Evolutionary conservation across 495 filamentous ascomycete species (phyloP).

Genomic region (Aspergillus hancockii): DNA sequence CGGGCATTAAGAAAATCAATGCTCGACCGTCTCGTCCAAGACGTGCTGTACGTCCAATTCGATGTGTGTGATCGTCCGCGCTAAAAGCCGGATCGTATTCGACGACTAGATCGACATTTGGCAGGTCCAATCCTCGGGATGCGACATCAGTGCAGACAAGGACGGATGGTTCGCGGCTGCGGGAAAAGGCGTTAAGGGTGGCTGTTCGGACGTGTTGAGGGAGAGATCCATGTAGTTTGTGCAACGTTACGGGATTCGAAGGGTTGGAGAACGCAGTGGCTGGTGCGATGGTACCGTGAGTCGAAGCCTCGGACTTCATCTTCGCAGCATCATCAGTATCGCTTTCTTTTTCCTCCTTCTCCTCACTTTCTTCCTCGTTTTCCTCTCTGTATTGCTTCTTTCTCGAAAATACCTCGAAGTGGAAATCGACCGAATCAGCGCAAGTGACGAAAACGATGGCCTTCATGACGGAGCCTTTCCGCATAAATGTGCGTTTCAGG

Average conservation of each 20-base stretch:
- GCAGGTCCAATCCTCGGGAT: conserved; percentile 89
- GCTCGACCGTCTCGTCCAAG: conserved; percentile 88
- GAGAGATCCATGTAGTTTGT: conserved; percentile 92
- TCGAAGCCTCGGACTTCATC: conserved; percentile 27
- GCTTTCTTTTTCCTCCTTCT: conserved; percentile 25
- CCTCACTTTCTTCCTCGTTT: conserved; percentile 26
- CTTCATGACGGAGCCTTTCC: conserved; percentile 88
- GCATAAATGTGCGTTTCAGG: conserved; percentile 81
- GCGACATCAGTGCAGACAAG: conserved; percentile 94
- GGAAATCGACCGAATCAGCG: conserved; percentile 94
- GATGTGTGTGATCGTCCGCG: conserved; percentile 86
- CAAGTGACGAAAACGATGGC: conserved; percentile 95
- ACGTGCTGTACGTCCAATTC: conserved; percentile 91
- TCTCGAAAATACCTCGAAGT: conserved; percentile 81
- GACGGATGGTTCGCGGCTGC: conserved; percentile 63
- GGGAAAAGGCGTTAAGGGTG: conserved; percentile 76
- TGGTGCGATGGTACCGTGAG: conserved; percentile 54
- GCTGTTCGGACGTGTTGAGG: conserved; percentile 81
- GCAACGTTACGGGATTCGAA: conserved; percentile 63
- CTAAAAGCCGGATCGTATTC: conserved; percentile 95
- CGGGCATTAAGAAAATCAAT: conserved; percentile 84
- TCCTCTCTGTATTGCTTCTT: conserved; percentile 29
- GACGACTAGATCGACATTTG: conserved; percentile 88
- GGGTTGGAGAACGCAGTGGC: conserved; percentile 51
- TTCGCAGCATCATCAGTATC: conserved; percentile 27